Evolutionary conservation across 768 basidiomycete genomes (phyloP), one percentile per base, ranked within the genome.

Genomic region (Lentinus tigrinus): DNA sequence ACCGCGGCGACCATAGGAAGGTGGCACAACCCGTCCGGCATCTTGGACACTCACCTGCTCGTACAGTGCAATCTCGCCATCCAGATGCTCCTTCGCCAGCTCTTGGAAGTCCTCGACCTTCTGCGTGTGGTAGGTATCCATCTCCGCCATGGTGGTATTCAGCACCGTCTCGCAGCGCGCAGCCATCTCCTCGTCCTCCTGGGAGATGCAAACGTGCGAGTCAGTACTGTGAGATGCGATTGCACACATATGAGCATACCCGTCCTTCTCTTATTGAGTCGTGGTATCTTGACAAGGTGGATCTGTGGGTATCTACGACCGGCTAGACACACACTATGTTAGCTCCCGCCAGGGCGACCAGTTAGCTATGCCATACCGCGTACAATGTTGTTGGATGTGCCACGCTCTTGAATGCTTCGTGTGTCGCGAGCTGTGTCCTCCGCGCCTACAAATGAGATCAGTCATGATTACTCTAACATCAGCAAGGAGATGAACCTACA

Each of bases 141-240:
- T 85, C 75, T 95, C 92, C 0, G 93, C 90, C 85, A 93, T 87
- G 2, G 92, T 93, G 9, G 85, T 85, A 69, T 95, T 94, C 26
- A 95, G 74, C 7, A 93, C 90, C 0, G 93, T 94, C 72, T 95
- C 93, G 69, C 89, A 93, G 19, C 93, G 83, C 3, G 83, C 79
- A 2, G 85, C 84, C 61, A 87, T 73, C 17, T 88, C 85, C 47
- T 87, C 85, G 63, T 87, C 77, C 14, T 79, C 70, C 85, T 88
- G 67, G 27, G 10, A n/a, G 19, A 42, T 4, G n/a, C 23, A 21
- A 3, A 19, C n/a, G 14, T 2, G 34, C 23, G n/a, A 38, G 21
- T 26, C 2, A 24, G 8, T 23, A 16, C 19, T 21, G 19, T 36
- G 24, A 11, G 21, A 13, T 11, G 27, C 4, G 36, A 19, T 36